These are phyloP conservation scores for Pseudogymnoascus sp. DNA, from an alignment of 2,329 filamentous ascomycete genomes.

Conservation along the genomic window DNA sequence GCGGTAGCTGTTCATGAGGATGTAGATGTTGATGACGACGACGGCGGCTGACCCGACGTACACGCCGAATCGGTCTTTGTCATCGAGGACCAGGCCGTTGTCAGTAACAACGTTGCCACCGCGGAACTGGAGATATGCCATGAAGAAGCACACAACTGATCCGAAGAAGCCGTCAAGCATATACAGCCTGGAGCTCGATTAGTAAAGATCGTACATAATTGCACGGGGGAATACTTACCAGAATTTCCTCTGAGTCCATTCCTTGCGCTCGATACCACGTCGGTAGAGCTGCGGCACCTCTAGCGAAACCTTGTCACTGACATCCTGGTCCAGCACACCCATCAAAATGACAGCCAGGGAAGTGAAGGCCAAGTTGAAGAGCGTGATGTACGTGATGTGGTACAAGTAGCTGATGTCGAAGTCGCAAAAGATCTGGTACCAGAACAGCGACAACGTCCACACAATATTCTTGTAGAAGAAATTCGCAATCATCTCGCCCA, in stretches of 20 bases:
- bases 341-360: slow-evolving; percentile 90
- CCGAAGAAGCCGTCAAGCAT: slow-evolving; percentile 95
- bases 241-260: slow-evolving; percentile 95
- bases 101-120: slow-evolving; percentile 59
- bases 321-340: slow-evolving; percentile 94
- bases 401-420: slow-evolving; percentile 96
- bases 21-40: slow-evolving; percentile 85
- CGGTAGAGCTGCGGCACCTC: slow-evolving; percentile 93
- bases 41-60: slow-evolving; percentile 80
- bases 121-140: slow-evolving; percentile 76
- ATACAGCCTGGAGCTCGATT: slow-evolving; percentile 56
- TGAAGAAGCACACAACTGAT: slow-evolving; percentile 86
- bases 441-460: slow-evolving; percentile 95
- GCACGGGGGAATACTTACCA: slow-evolving; percentile 54
- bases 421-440: slow-evolving; percentile 92
- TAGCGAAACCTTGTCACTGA: slow-evolving; percentile 86
- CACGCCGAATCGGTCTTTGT: slow-evolving; percentile 76
- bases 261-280: slow-evolving; percentile 86
- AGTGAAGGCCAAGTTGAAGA: slow-evolving; percentile 96
- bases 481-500: slow-evolving; percentile 90
- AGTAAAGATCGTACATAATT: slow-evolving; percentile 13
- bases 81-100: slow-evolving; percentile 66
- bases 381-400: slow-evolving; percentile 94
- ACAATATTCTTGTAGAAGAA: slow-evolving; percentile 99
- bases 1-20: slow-evolving; percentile 90